phyloP scores from a whole-genome alignment of 768 basidiomycete species.

The Cystofilobasidium capitatum region DNA sequence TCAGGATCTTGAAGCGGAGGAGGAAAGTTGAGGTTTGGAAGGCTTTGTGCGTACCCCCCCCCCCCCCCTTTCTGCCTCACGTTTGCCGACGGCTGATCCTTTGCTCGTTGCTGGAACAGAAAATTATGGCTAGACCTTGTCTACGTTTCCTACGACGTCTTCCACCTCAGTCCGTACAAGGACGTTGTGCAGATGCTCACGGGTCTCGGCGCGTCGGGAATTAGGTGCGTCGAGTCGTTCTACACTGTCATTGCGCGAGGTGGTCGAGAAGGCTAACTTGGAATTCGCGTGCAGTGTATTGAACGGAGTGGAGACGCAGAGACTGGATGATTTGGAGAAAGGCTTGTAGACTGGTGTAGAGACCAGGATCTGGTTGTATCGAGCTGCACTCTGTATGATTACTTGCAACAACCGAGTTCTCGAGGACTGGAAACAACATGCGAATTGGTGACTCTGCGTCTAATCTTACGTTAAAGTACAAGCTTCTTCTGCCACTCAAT shows the following conservation, averaged over 20 bases:
- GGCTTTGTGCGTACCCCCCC: background rate
- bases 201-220: background rate
- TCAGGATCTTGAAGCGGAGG: background rate
- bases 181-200: background rate
- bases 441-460: too few species aligned
- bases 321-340: too few species aligned
- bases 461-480: too few species aligned
- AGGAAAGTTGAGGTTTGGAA: conserved; percentile 1
- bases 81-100: background rate
- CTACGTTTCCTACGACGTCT: background rate
- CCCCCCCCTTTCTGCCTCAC: background rate
- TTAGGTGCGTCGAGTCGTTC: background rate
- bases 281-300: background rate
- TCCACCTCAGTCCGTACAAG: background rate
- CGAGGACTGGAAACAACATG: too few species aligned
- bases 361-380: too few species aligned
- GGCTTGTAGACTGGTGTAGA: too few species aligned
- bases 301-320: background rate
- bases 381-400: too few species aligned
- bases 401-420: too few species aligned
- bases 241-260: background rate
- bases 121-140: background rate
- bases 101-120: background rate
- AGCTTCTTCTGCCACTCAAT: too few species aligned
- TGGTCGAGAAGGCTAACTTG: background rate